phyloP scores from a whole-genome alignment of 2,329 filamentous ascomycete species.

The Verticillium dahliae region DNA sequence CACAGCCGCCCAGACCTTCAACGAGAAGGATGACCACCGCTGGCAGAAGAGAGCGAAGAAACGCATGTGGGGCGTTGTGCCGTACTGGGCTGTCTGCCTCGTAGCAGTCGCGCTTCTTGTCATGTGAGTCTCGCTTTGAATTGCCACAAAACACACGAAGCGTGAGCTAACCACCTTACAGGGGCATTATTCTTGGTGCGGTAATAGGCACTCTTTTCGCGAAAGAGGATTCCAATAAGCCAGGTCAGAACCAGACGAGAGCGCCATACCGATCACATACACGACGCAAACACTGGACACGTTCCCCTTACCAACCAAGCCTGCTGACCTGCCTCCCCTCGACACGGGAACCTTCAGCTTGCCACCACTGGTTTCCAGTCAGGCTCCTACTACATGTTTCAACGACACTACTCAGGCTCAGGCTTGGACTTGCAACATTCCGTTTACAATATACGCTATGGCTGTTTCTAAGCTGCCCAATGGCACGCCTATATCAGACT shows the following conservation, averaged over 20 bases:
- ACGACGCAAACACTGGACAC: conserved; percentile 39
- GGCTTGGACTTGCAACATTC: conserved; percentile 59
- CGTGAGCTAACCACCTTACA: neutral
- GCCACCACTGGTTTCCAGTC: conserved; percentile 44
- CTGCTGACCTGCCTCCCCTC: conserved; percentile 44
- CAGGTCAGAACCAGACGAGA: conserved; percentile 11
- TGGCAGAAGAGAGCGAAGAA: conserved; percentile 49
- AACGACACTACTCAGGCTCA: conserved; percentile 44
- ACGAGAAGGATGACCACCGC: conserved; percentile 36
- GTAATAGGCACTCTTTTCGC: conserved; percentile 43
- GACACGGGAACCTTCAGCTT: conserved; percentile 50
- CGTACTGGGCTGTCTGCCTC: conserved; percentile 54
- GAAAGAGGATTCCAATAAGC: conserved; percentile 18
- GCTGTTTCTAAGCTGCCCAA: conserved; percentile 24
- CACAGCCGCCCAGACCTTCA: conserved; percentile 34
- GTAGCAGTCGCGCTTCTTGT: conserved; percentile 40
- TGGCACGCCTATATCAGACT: conserved; percentile 25
- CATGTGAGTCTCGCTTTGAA: conserved; percentile 21
- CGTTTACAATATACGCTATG: conserved; percentile 36
- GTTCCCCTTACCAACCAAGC: conserved; percentile 40
- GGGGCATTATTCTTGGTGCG: conserved; percentile 47
- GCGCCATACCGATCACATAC: conserved; percentile 23
- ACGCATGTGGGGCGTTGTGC: conserved; percentile 52
- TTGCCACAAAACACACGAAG: neutral
- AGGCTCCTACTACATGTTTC: conserved; percentile 49